A percentile compares a stretch with the other conserved stretches of the same genome.
Conservation (phyloP, 805 yeast genomes). For the Debaryomyces maramus region DNA sequence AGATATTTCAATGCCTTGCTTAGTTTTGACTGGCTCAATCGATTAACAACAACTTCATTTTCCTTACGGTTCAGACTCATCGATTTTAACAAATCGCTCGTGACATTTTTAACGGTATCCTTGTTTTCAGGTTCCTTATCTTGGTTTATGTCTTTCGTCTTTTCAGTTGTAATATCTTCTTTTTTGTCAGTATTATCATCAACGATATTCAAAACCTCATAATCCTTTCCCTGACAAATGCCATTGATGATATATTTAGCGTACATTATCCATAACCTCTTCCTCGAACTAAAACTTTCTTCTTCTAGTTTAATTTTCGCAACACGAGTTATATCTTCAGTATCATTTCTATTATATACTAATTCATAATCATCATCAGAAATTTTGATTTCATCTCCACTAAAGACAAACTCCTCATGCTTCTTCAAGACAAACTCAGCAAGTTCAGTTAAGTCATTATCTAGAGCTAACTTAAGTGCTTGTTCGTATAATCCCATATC, state of each 20-base stretch:
- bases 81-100: conserved; percentile 10
- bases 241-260: conserved; percentile 49
- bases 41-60: neutral
- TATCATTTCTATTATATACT: conserved; percentile 53
- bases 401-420: conserved; percentile 25
- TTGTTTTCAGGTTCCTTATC: conserved; percentile 3
- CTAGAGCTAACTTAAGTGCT: conserved; percentile 75
- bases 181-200: conserved; percentile 1
- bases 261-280: conserved; percentile 72
- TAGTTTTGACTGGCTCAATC: conserved; percentile 14
- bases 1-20: conserved; percentile 32
- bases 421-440: conserved; percentile 41
- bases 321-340: conserved; percentile 37
- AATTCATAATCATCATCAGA: conserved; percentile 31
- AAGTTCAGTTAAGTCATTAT: conserved; percentile 54
- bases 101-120: conserved; percentile 13
- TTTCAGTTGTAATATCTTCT: neutral
- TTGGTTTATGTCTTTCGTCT: conserved; percentile 1
- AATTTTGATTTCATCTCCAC: conserved; percentile 6
- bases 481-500: conserved; percentile 69
- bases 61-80: neutral
- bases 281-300: conserved; percentile 46
- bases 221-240: conserved; percentile 21
- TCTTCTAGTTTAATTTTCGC: conserved; percentile 36
- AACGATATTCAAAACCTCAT: conserved; percentile 15